Evolutionary conservation across 23 red algal species (phyloP), one percentile per base, ranked within the genome.

Genomic region (Cyanidium caldarium): DNA sequence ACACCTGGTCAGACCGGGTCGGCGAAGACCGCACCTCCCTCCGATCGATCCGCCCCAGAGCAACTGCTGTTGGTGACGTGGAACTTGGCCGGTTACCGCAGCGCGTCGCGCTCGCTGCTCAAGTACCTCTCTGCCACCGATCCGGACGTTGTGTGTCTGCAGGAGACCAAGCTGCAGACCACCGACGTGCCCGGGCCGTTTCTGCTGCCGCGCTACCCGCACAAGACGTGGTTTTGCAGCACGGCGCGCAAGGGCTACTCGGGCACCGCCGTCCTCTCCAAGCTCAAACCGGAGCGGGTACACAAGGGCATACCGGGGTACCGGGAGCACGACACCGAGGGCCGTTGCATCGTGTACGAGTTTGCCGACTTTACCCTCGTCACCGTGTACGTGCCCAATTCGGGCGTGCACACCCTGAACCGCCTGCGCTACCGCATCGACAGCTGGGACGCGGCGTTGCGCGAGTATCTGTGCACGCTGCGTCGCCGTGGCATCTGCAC

Each of bases 101-200:
- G 33, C 29, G 43, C 56, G 0, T 45, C 67, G 17, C 35, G 36
- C 35, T n/a, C 45, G 19, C 33, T 69, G 12, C 75, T 79, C 35
- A 37, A 36, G 45, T 79, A 69, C 35, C 14, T 79, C 7, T n/a
- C 33, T 13, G 17, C n/a, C 2, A n/a, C 43, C 0, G 35, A 40
- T 0, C 46, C 75, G 2, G 75, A 79, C 46, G 61, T 79, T 2
- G n/a, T 79, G 26, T 67, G 56, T 31, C 45, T 79, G 37, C 75
- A 79, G 75, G 75, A 79, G 67, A 79, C 75, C 31, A 79, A 79
- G 38, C 56, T 79, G 28, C 75, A 79, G 45, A 21, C 43, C 28
- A 33, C 39, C 46, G 31, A 65, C 33, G 33, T 23, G 29, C 40
- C 57, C 31, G 38, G 23, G 20, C 46, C 45, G 30, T 65, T 69